A percentile compares a stretch with the other conserved stretches of the same genome.
phyloP scores from a whole-genome alignment of 257 asterid genomes.

The Ajuga chamaepitys region DNA sequence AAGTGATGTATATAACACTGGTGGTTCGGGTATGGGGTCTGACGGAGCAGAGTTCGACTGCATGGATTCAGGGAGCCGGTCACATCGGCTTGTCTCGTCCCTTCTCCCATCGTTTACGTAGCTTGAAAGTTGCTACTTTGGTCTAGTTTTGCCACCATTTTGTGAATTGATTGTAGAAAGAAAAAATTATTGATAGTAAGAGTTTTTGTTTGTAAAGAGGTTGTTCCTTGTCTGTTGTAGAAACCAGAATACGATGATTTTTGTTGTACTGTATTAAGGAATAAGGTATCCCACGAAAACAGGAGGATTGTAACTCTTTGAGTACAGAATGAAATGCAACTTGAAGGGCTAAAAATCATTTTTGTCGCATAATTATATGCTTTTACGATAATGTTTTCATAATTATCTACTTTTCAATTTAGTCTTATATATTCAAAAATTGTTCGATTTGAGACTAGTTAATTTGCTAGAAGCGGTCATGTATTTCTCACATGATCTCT shows the following conservation, averaged over 20 bases:
- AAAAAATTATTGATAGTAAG: slow-evolving; percentile 17
- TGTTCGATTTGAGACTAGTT: too few species aligned
- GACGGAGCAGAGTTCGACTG: slow-evolving; percentile 46
- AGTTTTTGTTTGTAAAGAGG: slow-evolving; percentile 27
- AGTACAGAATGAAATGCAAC: slow-evolving; percentile 12
- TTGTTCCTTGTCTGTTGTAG: slow-evolving; percentile 15
- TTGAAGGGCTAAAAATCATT: background rate
- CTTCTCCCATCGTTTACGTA: slow-evolving; percentile 37
- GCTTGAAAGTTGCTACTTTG: slow-evolving; percentile 8
- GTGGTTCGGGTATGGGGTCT: slow-evolving; percentile 35
- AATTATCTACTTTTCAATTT: background rate
- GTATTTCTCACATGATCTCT: too few species aligned
- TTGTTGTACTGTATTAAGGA: slow-evolving; percentile 22
- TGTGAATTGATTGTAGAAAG: slow-evolving; percentile 32
- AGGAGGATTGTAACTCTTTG: background rate
- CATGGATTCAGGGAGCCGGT: slow-evolving; percentile 43
- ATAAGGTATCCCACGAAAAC: slow-evolving; percentile 12
- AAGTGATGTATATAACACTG: slow-evolving; percentile 26
- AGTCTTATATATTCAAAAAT: too few species aligned
- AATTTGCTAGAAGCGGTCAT: too few species aligned
- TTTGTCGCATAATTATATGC: background rate
- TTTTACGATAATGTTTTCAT: background rate
- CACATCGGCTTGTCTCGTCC: slow-evolving; percentile 40
- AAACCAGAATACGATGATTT: slow-evolving; percentile 21
- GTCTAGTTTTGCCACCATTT: background rate